Evolutionary conservation across 2,329 filamentous ascomycete genomes (phyloP), one percentile per base, ranked within the genome.

Genomic region (Leptographium flavum): DNA sequence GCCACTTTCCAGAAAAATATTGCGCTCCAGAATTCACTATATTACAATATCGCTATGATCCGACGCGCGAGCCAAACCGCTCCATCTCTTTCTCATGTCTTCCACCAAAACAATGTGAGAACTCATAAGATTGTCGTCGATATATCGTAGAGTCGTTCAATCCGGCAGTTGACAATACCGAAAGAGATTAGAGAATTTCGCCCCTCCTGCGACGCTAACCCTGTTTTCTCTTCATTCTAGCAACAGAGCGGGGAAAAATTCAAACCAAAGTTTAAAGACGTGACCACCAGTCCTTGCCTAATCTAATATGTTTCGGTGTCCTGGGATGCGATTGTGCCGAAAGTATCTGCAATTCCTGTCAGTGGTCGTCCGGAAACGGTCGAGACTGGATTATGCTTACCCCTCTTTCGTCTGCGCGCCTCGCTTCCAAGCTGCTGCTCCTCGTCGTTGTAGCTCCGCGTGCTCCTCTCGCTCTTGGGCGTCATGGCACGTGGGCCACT

Each of bases 401-500:
- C 70, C 69, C 74, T 67, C 64, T 78, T 79, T 36, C 70, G 64
- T 52, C 72, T 63, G 51, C 69, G 63, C 49, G 45, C 9, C 5
- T 72, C 70, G 23, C 67, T 66, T 45, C 60, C 60, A 9, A 63
- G 63, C 19, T 62, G 63, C 47, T 69, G 69, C 19, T 42, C 40
- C 9, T 39, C 27, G n/a, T 30, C 17, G 38, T 36, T 70, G 66
- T 58, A 57, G 46, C 57, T 59, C 14, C 58, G 54, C 25, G 40
- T 45, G 45, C 55, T 57, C 13, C 52, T 63, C 0, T 64, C 63
- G 47, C 65, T 71, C 58, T 67, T 74, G 0, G 74, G 74, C 5
- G 74, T 78, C 74, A 79, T 79, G 17, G 74, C 73, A 50, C 74
- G 61, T 14, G 74, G 74, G 21, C 74, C 74, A 44, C 71, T 77